Conservation (phyloP, 495 filamentous ascomycete genomes). For the Talaromyces borbonicus region DNA sequence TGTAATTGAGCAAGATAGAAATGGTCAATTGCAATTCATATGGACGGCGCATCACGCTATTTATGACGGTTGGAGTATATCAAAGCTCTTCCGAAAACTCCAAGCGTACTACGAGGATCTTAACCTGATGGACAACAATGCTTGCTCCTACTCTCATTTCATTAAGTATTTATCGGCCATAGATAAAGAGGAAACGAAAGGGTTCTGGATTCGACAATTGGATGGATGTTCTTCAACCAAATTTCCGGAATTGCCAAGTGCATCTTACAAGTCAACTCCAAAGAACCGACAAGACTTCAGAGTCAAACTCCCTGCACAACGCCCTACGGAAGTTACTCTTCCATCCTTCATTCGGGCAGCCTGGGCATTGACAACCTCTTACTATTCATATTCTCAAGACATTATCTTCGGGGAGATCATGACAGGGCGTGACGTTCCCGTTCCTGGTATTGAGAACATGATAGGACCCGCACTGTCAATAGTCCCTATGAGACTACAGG, state of each 20-base stretch:
- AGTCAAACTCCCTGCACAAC: conserved; percentile 20
- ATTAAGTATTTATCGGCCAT: conserved; percentile 15
- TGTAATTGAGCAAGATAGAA: conserved; percentile 18
- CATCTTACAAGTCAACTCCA: conserved; percentile 35
- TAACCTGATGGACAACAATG: not conserved
- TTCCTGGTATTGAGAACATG: conserved; percentile 24
- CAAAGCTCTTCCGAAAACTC: conserved; percentile 22
- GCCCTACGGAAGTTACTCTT: conserved; percentile 26
- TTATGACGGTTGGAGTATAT: conserved; percentile 51
- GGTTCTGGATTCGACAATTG: conserved; percentile 26
- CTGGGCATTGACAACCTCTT: conserved; percentile 41
- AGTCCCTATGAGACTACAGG: conserved; percentile 40
- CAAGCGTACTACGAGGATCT: conserved; percentile 17
- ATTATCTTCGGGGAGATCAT: conserved; percentile 41
- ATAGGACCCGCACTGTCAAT: conserved; percentile 44
- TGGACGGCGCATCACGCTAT: conserved; percentile 51
- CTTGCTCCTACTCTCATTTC: conserved; percentile 15
- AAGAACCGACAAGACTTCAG: conserved; percentile 34
- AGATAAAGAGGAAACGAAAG: conserved; percentile 12
- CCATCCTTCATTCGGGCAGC: conserved; percentile 42
- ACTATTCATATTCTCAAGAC: conserved; percentile 35
- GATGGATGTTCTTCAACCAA: conserved; percentile 29
- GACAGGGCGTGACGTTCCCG: conserved; percentile 22
- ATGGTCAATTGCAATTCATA: conserved; percentile 25
- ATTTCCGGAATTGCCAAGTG: conserved; percentile 38